phyloP scores from a whole-genome alignment of 345 rosid species.

The Combretum micranthum region DNA sequence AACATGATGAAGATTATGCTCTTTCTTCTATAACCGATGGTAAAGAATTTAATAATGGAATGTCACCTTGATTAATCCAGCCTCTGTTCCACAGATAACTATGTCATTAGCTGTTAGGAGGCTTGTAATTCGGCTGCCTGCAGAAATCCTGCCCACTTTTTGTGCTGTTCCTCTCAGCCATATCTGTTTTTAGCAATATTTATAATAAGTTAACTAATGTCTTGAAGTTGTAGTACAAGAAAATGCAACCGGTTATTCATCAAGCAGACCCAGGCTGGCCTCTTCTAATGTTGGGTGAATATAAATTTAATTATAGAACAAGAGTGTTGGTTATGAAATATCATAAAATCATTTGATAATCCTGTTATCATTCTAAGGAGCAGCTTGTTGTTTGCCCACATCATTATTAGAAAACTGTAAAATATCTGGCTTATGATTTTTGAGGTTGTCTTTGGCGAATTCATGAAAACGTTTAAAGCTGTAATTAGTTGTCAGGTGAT shows the following conservation, averaged over 20 bases:
- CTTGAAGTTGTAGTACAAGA: too few species aligned
- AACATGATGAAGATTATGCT: too few species aligned
- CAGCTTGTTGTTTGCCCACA: background rate
- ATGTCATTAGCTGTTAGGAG: constrained; percentile 70
- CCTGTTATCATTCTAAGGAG: background rate
- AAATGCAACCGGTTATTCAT: too few species aligned
- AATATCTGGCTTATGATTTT: too few species aligned
- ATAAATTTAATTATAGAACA: too few species aligned
- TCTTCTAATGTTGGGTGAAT: too few species aligned
- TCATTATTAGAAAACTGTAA: too few species aligned
- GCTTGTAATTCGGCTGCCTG: constrained; percentile 87
- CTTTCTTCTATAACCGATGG: background rate
- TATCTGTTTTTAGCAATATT: constrained; percentile 32
- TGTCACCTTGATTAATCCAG: constrained; percentile 64
- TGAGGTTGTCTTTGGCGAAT: too few species aligned
- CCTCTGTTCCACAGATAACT: constrained; percentile 78
- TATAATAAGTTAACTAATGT: background rate
- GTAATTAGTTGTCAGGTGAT: background rate
- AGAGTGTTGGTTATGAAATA: too few species aligned
- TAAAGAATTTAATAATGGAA: constrained; percentile 10
- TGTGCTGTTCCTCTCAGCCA: constrained; percentile 80
- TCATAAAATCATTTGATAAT: background rate
- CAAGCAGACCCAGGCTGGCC: too few species aligned
- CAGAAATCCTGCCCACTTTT: constrained; percentile 82
- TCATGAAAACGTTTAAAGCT: too few species aligned